phyloP scores from a whole-genome alignment of 108 stramenopile genomes.

The Nannochloropsis oceanica region DNA sequence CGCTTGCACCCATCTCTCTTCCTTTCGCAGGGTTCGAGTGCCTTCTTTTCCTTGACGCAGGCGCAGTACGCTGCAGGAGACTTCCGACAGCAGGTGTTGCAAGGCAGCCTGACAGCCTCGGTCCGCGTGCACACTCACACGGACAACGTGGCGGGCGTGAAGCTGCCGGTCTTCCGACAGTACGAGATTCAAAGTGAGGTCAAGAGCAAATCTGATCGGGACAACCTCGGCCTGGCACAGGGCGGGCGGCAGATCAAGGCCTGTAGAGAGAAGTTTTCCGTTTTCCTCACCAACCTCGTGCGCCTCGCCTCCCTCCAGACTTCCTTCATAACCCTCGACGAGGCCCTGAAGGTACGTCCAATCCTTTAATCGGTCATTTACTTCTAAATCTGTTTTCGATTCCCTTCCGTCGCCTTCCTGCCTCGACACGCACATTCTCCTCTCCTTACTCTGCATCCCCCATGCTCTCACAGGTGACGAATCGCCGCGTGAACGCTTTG shows the following conservation, averaged over 20 bases:
- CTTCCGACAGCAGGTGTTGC: constrained; percentile 85
- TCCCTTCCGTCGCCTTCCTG: not conserved
- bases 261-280: constrained; percentile 75
- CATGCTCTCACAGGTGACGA: constrained; percentile 49
- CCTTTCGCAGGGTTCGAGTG: not conserved
- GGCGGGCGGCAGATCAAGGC: constrained; percentile 84
- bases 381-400: not conserved
- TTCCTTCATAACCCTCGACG: constrained; percentile 86
- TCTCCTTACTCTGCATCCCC: not conserved
- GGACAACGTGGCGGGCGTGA: constrained; percentile 95
- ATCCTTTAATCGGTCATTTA: not conserved
- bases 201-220: constrained; percentile 21
- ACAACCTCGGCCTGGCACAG: constrained; percentile 75
- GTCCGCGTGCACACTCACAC: constrained; percentile 36
- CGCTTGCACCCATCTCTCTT: too few species aligned
- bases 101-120: constrained; percentile 56
- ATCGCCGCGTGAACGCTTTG: constrained; percentile 92
- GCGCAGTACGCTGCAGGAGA: constrained; percentile 97
- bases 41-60: constrained; percentile 87
- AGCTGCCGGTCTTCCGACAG: constrained; percentile 88
- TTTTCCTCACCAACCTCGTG: constrained; percentile 65
- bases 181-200: constrained; percentile 74
- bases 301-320: constrained; percentile 95
- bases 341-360: constrained; percentile 64
- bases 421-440: not conserved